phyloP scores from a whole-genome alignment of 148 eudicot species.

The Camellia sinensis region DNA sequence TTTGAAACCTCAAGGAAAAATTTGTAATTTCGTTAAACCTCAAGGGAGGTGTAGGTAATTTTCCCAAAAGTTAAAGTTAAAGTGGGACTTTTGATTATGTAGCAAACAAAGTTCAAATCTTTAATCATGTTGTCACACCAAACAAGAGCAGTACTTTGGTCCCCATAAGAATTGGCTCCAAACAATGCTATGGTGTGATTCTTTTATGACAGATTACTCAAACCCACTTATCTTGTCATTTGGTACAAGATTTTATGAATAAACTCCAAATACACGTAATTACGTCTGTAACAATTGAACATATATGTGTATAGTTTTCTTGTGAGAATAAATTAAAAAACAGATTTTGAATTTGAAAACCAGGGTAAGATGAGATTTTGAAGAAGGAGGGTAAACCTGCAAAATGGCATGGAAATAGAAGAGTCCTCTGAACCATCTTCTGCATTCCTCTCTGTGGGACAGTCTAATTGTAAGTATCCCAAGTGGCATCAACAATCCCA shows the following conservation, averaged over 20 bases:
- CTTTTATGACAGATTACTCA: background rate
- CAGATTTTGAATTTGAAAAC: too few species aligned
- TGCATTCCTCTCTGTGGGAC: constrained; percentile 35
- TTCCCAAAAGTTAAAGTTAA: constrained; percentile 3
- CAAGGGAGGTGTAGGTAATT: too few species aligned
- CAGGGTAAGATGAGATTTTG: too few species aligned
- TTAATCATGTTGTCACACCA: constrained; percentile 17
- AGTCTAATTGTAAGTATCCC: constrained; percentile 71
- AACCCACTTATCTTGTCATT: too few species aligned
- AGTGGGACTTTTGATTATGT: constrained; percentile 26
- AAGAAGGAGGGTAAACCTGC: constrained; percentile 43
- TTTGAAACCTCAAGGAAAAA: too few species aligned
- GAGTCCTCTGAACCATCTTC: constrained; percentile 36
- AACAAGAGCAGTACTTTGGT: background rate
- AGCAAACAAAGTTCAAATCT: constrained; percentile 8
- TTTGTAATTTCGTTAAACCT: too few species aligned
- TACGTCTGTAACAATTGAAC: too few species aligned
- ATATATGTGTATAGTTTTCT: too few species aligned
- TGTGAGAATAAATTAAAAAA: too few species aligned
- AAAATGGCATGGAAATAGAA: constrained; percentile 64
- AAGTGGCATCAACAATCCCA: constrained; percentile 76
- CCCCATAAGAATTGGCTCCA: background rate
- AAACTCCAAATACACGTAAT: too few species aligned
- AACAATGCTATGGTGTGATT: background rate
- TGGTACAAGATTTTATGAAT: too few species aligned